These are phyloP conservation scores for Phlebiopsis flavidoalba DNA, from an alignment of 768 basidiomycete species.

Conservation along the genomic window DNA sequence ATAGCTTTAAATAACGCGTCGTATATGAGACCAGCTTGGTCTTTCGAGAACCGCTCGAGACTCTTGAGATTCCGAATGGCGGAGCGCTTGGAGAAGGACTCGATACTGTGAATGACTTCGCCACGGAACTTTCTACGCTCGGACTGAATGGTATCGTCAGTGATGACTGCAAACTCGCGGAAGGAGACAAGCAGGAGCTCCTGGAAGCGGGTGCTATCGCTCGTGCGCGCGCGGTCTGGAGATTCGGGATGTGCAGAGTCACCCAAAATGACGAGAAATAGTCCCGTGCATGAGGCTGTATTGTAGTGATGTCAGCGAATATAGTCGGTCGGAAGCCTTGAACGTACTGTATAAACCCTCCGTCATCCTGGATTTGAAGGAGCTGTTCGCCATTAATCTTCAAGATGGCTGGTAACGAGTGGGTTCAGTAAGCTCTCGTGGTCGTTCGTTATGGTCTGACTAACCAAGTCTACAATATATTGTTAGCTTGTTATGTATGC, in stretches of 20 bases:
- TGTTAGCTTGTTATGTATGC: not conserved
- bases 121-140: conserved; percentile 84
- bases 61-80: conserved; percentile 83
- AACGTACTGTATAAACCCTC: conserved; percentile 87
- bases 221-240: conserved; percentile 81
- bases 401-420: conserved; percentile 70
- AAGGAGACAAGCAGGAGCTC: conserved; percentile 95
- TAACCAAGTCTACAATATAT: conserved; percentile 45
- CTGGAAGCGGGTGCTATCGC: conserved; percentile 91
- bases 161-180: conserved; percentile 94
- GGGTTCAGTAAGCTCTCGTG: not conserved
- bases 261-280: conserved; percentile 92
- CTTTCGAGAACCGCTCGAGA: conserved; percentile 78
- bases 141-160: conserved; percentile 85
- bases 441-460: conserved; percentile 18
- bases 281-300: conserved; percentile 86
- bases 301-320: not conserved
- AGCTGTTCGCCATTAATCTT: conserved; percentile 96
- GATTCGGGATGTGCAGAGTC: conserved; percentile 92
- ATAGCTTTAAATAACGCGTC: conserved; percentile 87
- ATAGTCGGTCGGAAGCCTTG: not conserved
- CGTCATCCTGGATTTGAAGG: conserved; percentile 92
- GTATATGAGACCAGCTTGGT: conserved; percentile 85
- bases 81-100: conserved; percentile 89
- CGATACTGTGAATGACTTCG: conserved; percentile 90